Evolutionary conservation across 2,329 filamentous ascomycete genomes (phyloP).

Genomic region (Apiospora sp.): DNA sequence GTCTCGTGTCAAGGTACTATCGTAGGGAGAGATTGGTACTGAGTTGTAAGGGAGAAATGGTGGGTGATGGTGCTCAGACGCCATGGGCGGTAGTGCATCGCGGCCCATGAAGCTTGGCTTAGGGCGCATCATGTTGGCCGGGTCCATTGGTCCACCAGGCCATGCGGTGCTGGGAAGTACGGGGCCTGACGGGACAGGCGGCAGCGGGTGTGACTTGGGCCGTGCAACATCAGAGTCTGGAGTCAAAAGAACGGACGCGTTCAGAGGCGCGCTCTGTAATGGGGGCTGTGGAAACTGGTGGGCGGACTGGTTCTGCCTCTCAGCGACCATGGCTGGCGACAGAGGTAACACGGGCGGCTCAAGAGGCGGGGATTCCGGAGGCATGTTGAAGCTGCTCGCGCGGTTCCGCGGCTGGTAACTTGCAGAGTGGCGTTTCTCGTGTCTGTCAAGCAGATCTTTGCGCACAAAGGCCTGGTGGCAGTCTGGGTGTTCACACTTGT

Average conservation of each 20-base stretch:
- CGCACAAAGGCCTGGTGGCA: conserved; percentile 82
- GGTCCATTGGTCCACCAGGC: conserved; percentile 42
- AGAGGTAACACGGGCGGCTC: background rate
- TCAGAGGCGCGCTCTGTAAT: background rate
- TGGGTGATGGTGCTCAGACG: conserved; percentile 28
- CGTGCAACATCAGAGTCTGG: conserved; percentile 36
- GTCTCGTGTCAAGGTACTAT: conserved; percentile 46
- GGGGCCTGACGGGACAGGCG: background rate
- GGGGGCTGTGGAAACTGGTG: conserved; percentile 24
- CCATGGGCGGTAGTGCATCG: conserved; percentile 31
- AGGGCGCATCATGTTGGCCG: conserved; percentile 47
- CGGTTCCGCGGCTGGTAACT: conserved; percentile 60
- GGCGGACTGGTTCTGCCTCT: conserved; percentile 31
- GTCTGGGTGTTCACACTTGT: conserved; percentile 76
- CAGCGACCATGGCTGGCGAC: conserved; percentile 28
- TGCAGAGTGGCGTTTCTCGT: conserved; percentile 70
- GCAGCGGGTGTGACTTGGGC: conserved; percentile 37
- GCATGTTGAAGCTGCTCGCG: conserved; percentile 53
- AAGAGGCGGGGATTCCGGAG: background rate
- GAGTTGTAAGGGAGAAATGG: conserved; percentile 37
- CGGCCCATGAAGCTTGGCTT: conserved; percentile 48
- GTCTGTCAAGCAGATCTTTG: conserved; percentile 76
- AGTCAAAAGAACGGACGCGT: conserved; percentile 31
- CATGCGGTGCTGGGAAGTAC: background rate
- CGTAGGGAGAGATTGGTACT: conserved; percentile 45